Evolutionary conservation across 148 eudicot genomes (phyloP).

Genomic region (Amaranthus cruentus): DNA sequence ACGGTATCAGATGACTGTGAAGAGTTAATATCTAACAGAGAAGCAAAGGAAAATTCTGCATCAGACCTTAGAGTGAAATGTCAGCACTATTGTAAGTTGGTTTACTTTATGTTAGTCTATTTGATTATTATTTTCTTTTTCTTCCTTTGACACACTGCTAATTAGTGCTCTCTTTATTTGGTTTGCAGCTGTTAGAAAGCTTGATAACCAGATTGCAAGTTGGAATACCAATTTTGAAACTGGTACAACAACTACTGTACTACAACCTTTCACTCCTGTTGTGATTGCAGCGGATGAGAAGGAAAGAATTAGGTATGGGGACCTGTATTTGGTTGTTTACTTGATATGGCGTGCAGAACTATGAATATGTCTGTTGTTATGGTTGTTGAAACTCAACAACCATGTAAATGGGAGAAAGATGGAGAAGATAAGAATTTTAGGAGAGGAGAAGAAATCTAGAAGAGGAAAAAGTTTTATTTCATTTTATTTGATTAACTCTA

Average conservation of each 20-base stretch:
- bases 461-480: too few species aligned
- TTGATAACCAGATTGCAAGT: slow-evolving; percentile 77
- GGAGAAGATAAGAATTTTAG: too few species aligned
- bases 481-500: too few species aligned
- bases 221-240: slow-evolving; percentile 92
- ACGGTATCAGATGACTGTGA: slow-evolving; percentile 74
- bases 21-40: slow-evolving; percentile 63
- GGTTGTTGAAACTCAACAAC: too few species aligned
- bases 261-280: slow-evolving; percentile 77
- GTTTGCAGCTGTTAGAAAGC: slow-evolving; percentile 64
- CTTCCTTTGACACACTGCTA: slow-evolving; percentile 5
- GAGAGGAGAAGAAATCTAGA: too few species aligned
- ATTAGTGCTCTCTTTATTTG: neutral
- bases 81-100: slow-evolving; percentile 73
- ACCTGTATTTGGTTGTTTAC: neutral
- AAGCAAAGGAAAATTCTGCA: slow-evolving; percentile 67
- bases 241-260: slow-evolving; percentile 57
- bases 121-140: neutral
- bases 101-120: neutral
- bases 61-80: slow-evolving; percentile 73
- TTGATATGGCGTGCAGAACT: too few species aligned
- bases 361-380: too few species aligned
- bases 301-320: slow-evolving; percentile 72
- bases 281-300: slow-evolving; percentile 84
- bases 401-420: too few species aligned